These are phyloP conservation scores for Neopestalotiopsis sp. DNA, from an alignment of 2,329 filamentous ascomycete genomes.

Conservation along the genomic window DNA sequence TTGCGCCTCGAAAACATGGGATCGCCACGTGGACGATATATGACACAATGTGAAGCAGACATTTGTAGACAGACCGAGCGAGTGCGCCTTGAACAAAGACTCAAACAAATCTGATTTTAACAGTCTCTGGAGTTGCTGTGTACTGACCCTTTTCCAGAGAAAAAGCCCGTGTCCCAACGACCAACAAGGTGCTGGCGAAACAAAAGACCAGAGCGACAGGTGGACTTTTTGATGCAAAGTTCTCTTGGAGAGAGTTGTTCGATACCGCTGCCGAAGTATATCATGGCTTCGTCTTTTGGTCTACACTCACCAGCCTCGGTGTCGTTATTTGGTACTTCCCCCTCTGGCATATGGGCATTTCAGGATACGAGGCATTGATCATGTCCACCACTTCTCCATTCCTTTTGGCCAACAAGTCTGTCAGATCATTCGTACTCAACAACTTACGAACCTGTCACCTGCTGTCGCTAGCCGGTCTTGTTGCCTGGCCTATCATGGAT, in stretches of 20 bases:
- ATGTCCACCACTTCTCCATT: constrained; percentile 84
- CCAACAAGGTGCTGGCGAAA: constrained; percentile 64
- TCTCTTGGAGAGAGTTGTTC: constrained; percentile 75
- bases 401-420: constrained; percentile 71
- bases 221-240: constrained; percentile 71
- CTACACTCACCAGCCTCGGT: constrained; percentile 86
- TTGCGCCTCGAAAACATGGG: not conserved
- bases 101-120: constrained; percentile 10
- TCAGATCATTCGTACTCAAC: constrained; percentile 71
- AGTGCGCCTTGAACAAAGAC: constrained; percentile 25
- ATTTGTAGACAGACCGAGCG: constrained; percentile 28
- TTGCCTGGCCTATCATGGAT: constrained; percentile 76
- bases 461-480: constrained; percentile 76
- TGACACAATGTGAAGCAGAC: not conserved
- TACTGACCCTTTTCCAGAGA: constrained; percentile 42
- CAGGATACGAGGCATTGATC: constrained; percentile 89
- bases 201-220: constrained; percentile 77
- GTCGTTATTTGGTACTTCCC: constrained; percentile 97
- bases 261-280: constrained; percentile 90
- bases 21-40: not conserved
- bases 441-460: constrained; percentile 77
- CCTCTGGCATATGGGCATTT: constrained; percentile 98
- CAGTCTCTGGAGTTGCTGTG: not conserved
- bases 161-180: constrained; percentile 50
- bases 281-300: constrained; percentile 96